Conservation (phyloP, 805 yeast genomes). For the Blastobotrys americana region DNA sequence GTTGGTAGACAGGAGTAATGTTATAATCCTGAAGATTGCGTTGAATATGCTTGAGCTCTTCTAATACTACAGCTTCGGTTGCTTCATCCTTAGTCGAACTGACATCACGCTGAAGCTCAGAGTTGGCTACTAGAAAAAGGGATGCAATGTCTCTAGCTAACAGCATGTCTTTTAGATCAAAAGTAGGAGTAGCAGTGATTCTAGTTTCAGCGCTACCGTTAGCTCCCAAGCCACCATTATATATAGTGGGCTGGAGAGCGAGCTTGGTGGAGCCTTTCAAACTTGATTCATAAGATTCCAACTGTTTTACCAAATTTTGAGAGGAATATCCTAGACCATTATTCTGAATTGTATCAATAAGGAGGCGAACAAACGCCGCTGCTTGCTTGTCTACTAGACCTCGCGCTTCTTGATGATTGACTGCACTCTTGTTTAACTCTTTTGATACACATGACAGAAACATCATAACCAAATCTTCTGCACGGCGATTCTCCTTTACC, state of each 20-base stretch:
- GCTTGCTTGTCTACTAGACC: slow-evolving; percentile 23
- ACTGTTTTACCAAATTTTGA: slow-evolving; percentile 20
- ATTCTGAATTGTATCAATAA: slow-evolving; percentile 19
- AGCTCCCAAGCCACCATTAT: background rate
- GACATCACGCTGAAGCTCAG: slow-evolving; percentile 50
- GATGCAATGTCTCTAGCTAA: slow-evolving; percentile 41
- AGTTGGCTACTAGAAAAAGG: slow-evolving; percentile 44
- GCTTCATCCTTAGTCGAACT: slow-evolving; percentile 36
- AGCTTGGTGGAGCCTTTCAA: slow-evolving; percentile 11
- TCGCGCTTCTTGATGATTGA: slow-evolving; percentile 34
- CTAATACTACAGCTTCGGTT: slow-evolving; percentile 30
- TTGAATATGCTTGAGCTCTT: slow-evolving; percentile 26
- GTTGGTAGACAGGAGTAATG: slow-evolving; percentile 27
- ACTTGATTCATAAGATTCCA: slow-evolving; percentile 18
- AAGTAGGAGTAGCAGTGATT: slow-evolving; percentile 37
- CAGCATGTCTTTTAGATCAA: slow-evolving; percentile 48
- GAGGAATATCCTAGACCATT: slow-evolving; percentile 13
- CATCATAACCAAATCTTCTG: slow-evolving; percentile 30
- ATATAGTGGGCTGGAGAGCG: slow-evolving; percentile 1
- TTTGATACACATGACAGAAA: slow-evolving; percentile 29
- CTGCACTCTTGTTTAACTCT: slow-evolving; percentile 24
- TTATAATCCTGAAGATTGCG: slow-evolving; percentile 26
- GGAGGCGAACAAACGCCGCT: slow-evolving; percentile 26
- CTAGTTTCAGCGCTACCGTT: slow-evolving; percentile 6
- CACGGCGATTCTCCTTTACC: slow-evolving; percentile 30